These are phyloP conservation scores for Lantana camara DNA, from an alignment of 257 asterid genomes.

Conservation along the genomic window DNA sequence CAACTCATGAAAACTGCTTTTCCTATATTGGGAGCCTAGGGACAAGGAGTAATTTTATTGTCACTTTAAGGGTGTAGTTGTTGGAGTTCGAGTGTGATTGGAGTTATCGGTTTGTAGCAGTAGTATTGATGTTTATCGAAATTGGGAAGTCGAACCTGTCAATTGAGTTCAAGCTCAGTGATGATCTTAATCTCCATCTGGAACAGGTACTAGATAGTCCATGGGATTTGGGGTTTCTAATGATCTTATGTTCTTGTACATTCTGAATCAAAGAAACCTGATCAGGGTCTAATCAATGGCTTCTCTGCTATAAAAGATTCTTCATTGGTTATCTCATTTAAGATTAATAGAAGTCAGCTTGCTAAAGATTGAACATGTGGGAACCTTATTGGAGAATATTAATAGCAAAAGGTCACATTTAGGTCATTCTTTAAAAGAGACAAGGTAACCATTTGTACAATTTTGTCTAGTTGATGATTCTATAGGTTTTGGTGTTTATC, in stretches of 20 bases:
- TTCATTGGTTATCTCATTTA: not conserved
- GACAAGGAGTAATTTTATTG: not conserved
- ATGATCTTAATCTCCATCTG: not conserved
- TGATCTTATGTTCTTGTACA: not conserved
- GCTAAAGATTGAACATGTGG: not conserved
- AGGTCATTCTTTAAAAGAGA: not conserved
- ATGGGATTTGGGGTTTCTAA: not conserved
- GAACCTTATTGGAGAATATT: not conserved
- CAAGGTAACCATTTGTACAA: not conserved
- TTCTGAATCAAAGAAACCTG: not conserved
- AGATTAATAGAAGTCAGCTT: not conserved
- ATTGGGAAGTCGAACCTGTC: not conserved
- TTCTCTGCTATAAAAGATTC: not conserved
- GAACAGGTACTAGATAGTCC: not conserved
- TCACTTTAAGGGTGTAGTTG: not conserved
- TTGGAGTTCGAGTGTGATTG: constrained; percentile 22
- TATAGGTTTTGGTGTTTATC: not conserved
- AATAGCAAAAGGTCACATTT: not conserved
- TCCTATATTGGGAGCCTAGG: not conserved
- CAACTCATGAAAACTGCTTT: not conserved
- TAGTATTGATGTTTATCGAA: not conserved
- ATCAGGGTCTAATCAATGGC: no score
- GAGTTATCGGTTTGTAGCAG: not conserved
- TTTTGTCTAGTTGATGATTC: not conserved
- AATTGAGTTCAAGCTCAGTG: not conserved